Evolutionary conservation across 1,284 basidiomycete species (phyloP).

Genomic region (Ustilago curta): DNA sequence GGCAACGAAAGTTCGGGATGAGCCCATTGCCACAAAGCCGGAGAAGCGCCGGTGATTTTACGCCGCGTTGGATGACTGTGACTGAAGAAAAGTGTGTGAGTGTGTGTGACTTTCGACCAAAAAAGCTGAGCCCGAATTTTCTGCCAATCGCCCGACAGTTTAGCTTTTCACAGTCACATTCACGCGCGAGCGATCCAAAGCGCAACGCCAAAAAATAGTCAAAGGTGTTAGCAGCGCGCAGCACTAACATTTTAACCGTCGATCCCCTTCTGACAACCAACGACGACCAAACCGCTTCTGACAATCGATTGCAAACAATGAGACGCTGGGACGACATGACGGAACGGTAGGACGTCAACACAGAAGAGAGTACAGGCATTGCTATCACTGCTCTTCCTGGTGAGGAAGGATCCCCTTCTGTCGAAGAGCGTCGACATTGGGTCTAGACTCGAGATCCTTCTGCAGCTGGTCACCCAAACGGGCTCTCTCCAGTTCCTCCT

Average conservation of each 20-base stretch:
- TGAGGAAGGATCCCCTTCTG: slow-evolving; percentile 77
- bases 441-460: slow-evolving; percentile 76
- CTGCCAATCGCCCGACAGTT: slow-evolving; percentile 15
- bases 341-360: too few relatives aligned
- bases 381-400: slow-evolving; percentile 23
- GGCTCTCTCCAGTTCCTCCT: slow-evolving; percentile 73
- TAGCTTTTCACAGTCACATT: slow-evolving; percentile 8
- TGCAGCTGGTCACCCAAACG: slow-evolving; percentile 74
- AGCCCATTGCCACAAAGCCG: slow-evolving; percentile 33
- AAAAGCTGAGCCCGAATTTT: slow-evolving; percentile 1
- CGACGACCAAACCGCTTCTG: not conserved
- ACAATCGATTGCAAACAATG: slow-evolving; percentile 1
- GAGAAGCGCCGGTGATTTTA: slow-evolving; percentile 13
- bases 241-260: not conserved
- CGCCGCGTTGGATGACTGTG: not conserved
- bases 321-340: not conserved
- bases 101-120: not conserved
- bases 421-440: slow-evolving; percentile 78
- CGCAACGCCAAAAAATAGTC: not conserved
- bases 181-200: slow-evolving; percentile 3
- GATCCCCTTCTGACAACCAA: not conserved
- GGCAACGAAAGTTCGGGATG: slow-evolving; percentile 2
- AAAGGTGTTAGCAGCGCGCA: not conserved
- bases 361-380: not conserved
- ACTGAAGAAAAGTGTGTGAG: too few relatives aligned